These are phyloP conservation scores for Brassica napus DNA, from an alignment of 345 rosid species.

Conservation along the genomic window DNA sequence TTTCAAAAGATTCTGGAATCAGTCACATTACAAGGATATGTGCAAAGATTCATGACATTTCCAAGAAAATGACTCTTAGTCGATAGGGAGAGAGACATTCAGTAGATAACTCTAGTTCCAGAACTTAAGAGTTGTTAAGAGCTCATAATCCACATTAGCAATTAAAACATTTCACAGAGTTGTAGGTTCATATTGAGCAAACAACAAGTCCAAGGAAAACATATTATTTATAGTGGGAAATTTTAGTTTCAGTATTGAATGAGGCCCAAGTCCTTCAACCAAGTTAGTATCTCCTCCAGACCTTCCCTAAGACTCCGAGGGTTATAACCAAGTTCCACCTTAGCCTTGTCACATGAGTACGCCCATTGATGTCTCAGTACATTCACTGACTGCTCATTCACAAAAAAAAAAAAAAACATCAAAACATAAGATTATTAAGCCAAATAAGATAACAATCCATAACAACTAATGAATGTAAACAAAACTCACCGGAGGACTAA, in stretches of 20 bases:
- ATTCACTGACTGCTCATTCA: constrained; percentile 56
- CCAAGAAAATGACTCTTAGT: neutral
- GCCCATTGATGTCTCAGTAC: constrained; percentile 87
- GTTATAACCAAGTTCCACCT: constrained; percentile 65
- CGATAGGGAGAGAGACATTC: neutral
- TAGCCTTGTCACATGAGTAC: constrained; percentile 77
- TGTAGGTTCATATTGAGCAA: neutral
- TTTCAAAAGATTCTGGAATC: neutral
- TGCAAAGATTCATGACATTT: neutral
- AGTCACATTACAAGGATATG: neutral
- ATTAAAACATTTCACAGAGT: neutral
- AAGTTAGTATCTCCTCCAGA: constrained; percentile 69
- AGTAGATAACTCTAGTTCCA: neutral
- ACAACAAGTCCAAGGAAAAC: constrained; percentile 2
- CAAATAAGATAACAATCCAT: neutral
- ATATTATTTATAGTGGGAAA: neutral
- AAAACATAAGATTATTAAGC: neutral
- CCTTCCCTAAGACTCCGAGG: constrained; percentile 85
- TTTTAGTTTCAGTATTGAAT: constrained; percentile 53
- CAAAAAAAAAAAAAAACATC: neutral
- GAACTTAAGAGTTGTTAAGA: neutral
- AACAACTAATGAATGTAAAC: constrained; percentile 3
- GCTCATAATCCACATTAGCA: neutral
- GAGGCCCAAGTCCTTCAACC: constrained; percentile 70
- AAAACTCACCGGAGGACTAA: constrained; percentile 80